These are phyloP conservation scores for Populus pruinosa DNA, from an alignment of 345 rosid genomes.

Conservation along the genomic window DNA sequence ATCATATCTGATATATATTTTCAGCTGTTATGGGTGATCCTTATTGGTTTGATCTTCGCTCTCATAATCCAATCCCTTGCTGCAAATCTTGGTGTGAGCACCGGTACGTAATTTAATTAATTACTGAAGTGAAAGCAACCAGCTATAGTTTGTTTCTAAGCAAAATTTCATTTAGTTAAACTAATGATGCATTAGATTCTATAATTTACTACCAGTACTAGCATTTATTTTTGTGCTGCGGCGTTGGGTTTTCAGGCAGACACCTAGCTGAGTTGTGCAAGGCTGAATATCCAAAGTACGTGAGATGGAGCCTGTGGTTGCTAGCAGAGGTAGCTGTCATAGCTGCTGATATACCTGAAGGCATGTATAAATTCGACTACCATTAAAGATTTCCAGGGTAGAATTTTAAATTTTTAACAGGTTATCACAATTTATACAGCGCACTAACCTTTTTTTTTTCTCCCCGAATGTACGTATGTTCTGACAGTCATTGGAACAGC, in stretches of 20 bases:
- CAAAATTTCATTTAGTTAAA: not conserved
- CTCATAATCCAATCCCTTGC: slow-evolving; percentile 34
- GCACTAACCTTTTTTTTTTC: not conserved
- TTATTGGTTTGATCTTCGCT: slow-evolving; percentile 24
- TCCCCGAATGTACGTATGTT: too few relatives aligned
- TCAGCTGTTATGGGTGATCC: slow-evolving; percentile 31
- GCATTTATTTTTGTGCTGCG: not conserved
- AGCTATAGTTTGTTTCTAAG: not conserved
- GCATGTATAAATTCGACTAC: not conserved
- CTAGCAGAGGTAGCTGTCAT: slow-evolving; percentile 26
- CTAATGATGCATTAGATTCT: not conserved
- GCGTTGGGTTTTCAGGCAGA: not conserved
- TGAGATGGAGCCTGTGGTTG: slow-evolving; percentile 18
- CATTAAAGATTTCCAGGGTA: not conserved
- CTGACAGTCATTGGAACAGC: slow-evolving; percentile 27
- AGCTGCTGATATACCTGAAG: slow-evolving; percentile 30
- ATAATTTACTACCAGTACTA: too few relatives aligned
- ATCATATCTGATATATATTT: not conserved
- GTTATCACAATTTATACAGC: not conserved
- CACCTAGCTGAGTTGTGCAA: slow-evolving; percentile 19
- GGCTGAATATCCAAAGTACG: slow-evolving; percentile 16
- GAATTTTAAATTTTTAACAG: too few relatives aligned
- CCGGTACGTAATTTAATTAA: not conserved
- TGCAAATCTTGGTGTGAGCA: slow-evolving; percentile 32
- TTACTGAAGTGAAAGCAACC: not conserved